Evolutionary conservation across 768 basidiomycete genomes (phyloP).

Genomic region (Xerocomellus amylosporus): DNA sequence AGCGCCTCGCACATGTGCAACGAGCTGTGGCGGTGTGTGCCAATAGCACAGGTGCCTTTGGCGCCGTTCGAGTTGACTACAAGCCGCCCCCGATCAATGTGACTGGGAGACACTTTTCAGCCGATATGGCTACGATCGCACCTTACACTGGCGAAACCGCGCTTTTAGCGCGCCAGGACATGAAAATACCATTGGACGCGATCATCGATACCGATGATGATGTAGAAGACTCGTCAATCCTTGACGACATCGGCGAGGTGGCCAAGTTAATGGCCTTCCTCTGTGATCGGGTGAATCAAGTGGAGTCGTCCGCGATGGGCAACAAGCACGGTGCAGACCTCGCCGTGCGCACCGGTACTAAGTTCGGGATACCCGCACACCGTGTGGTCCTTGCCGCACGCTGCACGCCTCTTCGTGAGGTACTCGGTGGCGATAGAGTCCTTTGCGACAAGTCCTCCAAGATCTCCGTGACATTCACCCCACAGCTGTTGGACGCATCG

Average conservation of each 20-base stretch:
- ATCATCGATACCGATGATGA: constrained; percentile 34
- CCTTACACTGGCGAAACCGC: constrained; percentile 45
- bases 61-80: constrained; percentile 76
- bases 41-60: constrained; percentile 86
- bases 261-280: constrained; percentile 20
- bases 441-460: constrained; percentile 30
- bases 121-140: constrained; percentile 63
- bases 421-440: constrained; percentile 38
- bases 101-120: constrained; percentile 52
- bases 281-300: neutral
- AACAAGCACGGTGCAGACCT: constrained; percentile 62
- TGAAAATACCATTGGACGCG: neutral
- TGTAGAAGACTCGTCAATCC: constrained; percentile 36
- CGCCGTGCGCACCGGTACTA: constrained; percentile 44
- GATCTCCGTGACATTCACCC: constrained; percentile 30
- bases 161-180: neutral
- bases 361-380: constrained; percentile 58
- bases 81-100: constrained; percentile 53
- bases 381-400: constrained; percentile 63
- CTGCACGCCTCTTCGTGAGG: constrained; percentile 41
- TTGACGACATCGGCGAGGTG: constrained; percentile 36
- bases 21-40: constrained; percentile 82
- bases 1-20: constrained; percentile 76
- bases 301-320: neutral
- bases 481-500: neutral